These are phyloP conservation scores for Xylaria polymorpha DNA, from an alignment of 2,329 filamentous ascomycete genomes.

Conservation along the genomic window DNA sequence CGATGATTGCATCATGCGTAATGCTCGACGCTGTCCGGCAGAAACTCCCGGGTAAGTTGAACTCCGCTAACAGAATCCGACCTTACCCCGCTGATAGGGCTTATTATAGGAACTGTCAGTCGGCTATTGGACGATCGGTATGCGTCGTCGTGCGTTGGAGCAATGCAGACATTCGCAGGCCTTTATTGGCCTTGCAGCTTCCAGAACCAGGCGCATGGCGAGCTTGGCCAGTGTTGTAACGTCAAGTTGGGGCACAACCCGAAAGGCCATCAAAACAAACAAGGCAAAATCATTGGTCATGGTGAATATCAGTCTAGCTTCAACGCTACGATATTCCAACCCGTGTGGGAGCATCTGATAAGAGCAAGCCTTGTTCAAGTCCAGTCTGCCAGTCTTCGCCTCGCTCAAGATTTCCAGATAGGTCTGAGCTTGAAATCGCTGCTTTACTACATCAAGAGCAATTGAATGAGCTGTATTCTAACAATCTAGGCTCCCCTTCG, in stretches of 20 bases:
- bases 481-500: constrained; percentile 45
- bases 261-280: constrained; percentile 51
- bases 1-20: constrained; percentile 51
- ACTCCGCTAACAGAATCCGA: neutral
- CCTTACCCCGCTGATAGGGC: neutral
- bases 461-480: constrained; percentile 49
- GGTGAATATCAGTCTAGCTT: constrained; percentile 50
- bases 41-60: constrained; percentile 45
- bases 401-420: constrained; percentile 47
- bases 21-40: constrained; percentile 51
- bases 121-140: constrained; percentile 50
- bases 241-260: constrained; percentile 50
- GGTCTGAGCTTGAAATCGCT: constrained; percentile 48
- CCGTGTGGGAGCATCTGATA: constrained; percentile 48
- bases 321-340: constrained; percentile 42
- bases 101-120: constrained; percentile 44
- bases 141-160: constrained; percentile 47
- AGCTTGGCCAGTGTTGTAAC: constrained; percentile 49
- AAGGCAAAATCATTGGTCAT: constrained; percentile 51
- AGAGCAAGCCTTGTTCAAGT: constrained; percentile 46
- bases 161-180: constrained; percentile 49
- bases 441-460: constrained; percentile 48
- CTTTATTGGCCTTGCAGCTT: constrained; percentile 50
- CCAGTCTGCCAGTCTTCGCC: constrained; percentile 46
- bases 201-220: constrained; percentile 41